Conservation (phyloP, 805 yeast genomes). For the Ascoidea rubescens region DNA sequence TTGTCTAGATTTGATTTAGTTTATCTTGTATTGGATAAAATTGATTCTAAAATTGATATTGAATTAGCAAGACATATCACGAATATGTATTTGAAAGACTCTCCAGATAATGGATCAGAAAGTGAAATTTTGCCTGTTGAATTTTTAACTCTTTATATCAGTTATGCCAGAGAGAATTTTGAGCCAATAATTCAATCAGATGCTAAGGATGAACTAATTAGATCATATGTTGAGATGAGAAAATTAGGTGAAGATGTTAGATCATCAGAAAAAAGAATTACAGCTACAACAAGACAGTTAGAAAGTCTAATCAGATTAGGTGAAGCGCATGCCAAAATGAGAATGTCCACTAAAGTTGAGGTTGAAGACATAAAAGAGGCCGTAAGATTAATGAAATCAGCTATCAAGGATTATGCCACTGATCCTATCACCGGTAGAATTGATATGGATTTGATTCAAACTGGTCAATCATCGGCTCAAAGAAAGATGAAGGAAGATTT, state of each 20-base stretch:
- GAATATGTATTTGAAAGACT: slow-evolving; percentile 80
- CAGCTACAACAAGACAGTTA: slow-evolving; percentile 95
- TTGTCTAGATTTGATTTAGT: slow-evolving; percentile 92
- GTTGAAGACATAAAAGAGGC: slow-evolving; percentile 83
- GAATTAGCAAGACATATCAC: slow-evolving; percentile 85
- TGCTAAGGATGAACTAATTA: slow-evolving; percentile 77
- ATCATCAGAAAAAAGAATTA: slow-evolving; percentile 75
- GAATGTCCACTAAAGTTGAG: slow-evolving; percentile 58
- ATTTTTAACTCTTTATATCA: slow-evolving; percentile 75
- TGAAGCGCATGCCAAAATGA: slow-evolving; percentile 97
- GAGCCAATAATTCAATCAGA: slow-evolving; percentile 70
- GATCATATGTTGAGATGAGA: slow-evolving; percentile 86
- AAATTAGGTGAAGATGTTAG: slow-evolving; percentile 86
- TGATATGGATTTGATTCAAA: slow-evolving; percentile 94
- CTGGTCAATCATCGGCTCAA: slow-evolving; percentile 86
- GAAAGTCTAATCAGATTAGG: slow-evolving; percentile 90
- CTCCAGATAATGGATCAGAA: slow-evolving; percentile 55
- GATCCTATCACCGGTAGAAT: slow-evolving; percentile 95
- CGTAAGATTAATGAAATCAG: slow-evolving; percentile 81
- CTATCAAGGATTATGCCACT: slow-evolving; percentile 95
- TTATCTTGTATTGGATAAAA: slow-evolving; percentile 81
- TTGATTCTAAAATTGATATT: slow-evolving; percentile 75
- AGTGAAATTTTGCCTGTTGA: slow-evolving; percentile 74
- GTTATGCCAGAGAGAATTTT: slow-evolving; percentile 79
- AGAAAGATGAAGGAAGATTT: slow-evolving; percentile 65